phyloP scores from a whole-genome alignment of 2,329 filamentous ascomycete species.

The Penicillium sp. region DNA sequence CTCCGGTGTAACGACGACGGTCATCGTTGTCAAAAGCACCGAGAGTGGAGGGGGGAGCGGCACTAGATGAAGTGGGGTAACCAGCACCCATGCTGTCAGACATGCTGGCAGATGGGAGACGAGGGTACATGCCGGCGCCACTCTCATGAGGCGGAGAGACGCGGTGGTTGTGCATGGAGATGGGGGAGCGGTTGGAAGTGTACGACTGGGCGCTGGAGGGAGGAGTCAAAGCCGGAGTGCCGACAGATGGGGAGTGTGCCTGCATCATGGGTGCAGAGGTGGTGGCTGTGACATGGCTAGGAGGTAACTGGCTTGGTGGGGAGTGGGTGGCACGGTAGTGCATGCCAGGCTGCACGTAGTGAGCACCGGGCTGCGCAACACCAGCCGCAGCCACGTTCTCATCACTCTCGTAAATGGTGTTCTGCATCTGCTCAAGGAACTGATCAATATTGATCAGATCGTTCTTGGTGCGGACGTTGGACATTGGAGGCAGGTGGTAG shows the following conservation, averaged over 20 bases:
- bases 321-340: constrained; percentile 60
- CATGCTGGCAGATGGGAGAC: constrained; percentile 59
- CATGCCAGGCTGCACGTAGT: constrained; percentile 59
- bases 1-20: constrained; percentile 62
- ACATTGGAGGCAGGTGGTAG: constrained; percentile 85
- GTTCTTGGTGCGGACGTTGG: constrained; percentile 86
- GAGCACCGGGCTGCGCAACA: constrained; percentile 70
- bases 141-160: constrained; percentile 52
- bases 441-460: constrained; percentile 93
- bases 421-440: constrained; percentile 93
- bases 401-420: constrained; percentile 91
- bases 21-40: constrained; percentile 62
- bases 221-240: constrained; percentile 64
- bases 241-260: constrained; percentile 47
- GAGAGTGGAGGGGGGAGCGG: constrained; percentile 62
- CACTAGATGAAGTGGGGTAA: constrained; percentile 53
- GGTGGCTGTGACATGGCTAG: constrained; percentile 41
- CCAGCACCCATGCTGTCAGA: constrained; percentile 55
- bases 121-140: constrained; percentile 62
- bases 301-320: constrained; percentile 48
- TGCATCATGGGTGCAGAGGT: constrained; percentile 43
- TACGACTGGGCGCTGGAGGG: constrained; percentile 64
- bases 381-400: constrained; percentile 77
- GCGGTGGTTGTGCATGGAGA: constrained; percentile 53
- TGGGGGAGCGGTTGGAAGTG: constrained; percentile 62